These are phyloP conservation scores for Solanum medicagineum DNA, from an alignment of 257 asterid species.

Conservation along the genomic window DNA sequence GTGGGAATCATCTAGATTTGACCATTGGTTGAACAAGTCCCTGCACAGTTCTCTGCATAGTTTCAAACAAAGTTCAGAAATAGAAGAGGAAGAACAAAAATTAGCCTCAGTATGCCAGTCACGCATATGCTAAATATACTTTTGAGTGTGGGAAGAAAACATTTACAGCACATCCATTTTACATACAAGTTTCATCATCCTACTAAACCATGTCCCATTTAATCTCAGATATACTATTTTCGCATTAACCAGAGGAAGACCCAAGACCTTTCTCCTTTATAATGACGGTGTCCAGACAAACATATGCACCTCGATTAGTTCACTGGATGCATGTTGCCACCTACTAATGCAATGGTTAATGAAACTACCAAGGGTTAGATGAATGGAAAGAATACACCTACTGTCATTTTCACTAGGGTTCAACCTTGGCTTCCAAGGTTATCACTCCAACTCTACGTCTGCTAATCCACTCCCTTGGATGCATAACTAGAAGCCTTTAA, in stretches of 20 bases:
- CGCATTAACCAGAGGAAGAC: neutral
- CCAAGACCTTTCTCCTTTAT: neutral
- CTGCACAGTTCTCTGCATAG: slow-evolving; percentile 64
- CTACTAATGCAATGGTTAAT: neutral
- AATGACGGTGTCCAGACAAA: neutral
- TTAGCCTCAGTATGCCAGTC: neutral
- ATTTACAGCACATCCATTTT: neutral
- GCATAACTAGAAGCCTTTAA: neutral
- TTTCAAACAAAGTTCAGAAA: neutral
- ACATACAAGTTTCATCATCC: neutral
- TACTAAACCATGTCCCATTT: neutral
- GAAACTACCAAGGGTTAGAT: neutral
- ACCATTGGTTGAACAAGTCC: slow-evolving; percentile 79
- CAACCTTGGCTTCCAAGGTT: neutral
- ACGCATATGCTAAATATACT: neutral
- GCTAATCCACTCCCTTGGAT: neutral
- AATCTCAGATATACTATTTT: neutral
- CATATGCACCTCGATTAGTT: neutral
- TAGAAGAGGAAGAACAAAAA: neutral
- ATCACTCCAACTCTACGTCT: neutral
- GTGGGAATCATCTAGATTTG: slow-evolving; percentile 53
- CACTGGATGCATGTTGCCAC: neutral
- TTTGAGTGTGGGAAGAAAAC: neutral
- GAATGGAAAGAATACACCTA: neutral
- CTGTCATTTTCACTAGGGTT: neutral